Percentiles rank a stretch among this genome's conserved stretches.
Conservation (phyloP, 2,329 filamentous ascomycete species). For the Pyrenophora tritici-repentis region DNA sequence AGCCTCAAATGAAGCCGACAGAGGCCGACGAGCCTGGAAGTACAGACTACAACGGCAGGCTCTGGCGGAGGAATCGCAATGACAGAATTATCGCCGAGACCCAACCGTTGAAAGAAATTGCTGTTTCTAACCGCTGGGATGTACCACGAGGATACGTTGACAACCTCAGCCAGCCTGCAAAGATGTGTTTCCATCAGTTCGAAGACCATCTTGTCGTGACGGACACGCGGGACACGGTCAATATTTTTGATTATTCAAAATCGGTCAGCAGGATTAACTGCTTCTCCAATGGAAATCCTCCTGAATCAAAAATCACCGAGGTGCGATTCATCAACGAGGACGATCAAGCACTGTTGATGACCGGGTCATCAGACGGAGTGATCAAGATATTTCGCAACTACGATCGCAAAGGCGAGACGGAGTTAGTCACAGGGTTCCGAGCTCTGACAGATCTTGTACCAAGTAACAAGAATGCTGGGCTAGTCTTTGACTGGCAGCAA, state of each 20-base stretch:
- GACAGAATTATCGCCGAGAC: slow-evolving; percentile 91
- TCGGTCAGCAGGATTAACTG: slow-evolving; percentile 73
- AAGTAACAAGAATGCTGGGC: slow-evolving; percentile 89
- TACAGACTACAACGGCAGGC: slow-evolving; percentile 90
- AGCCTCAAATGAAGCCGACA: slow-evolving; percentile 96
- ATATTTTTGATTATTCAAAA: slow-evolving; percentile 75
- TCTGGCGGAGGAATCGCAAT: slow-evolving; percentile 92
- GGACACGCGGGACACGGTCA: slow-evolving; percentile 88
- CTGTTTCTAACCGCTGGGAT: slow-evolving; percentile 85
- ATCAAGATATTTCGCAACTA: slow-evolving; percentile 94
- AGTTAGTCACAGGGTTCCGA: slow-evolving; percentile 88
- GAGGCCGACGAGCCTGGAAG: slow-evolving; percentile 96
- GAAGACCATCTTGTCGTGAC: slow-evolving; percentile 94
- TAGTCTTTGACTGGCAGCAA: slow-evolving; percentile 99
- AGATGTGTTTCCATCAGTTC: slow-evolving; percentile 97
- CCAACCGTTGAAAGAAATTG: slow-evolving; percentile 88
- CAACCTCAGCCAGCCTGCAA: slow-evolving; percentile 85
- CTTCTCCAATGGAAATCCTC: slow-evolving; percentile 93
- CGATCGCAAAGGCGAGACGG: slow-evolving; percentile 73
- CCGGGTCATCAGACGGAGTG: slow-evolving; percentile 92
- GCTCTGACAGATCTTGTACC: slow-evolving; percentile 92
- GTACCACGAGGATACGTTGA: slow-evolving; percentile 81
- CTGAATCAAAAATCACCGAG: slow-evolving; percentile 89
- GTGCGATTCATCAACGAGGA: slow-evolving; percentile 98
- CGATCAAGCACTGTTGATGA: slow-evolving; percentile 92